These are phyloP conservation scores for Globisporangium abappressorium DNA, from an alignment of 352 stramenopile species.

Conservation along the genomic window DNA sequence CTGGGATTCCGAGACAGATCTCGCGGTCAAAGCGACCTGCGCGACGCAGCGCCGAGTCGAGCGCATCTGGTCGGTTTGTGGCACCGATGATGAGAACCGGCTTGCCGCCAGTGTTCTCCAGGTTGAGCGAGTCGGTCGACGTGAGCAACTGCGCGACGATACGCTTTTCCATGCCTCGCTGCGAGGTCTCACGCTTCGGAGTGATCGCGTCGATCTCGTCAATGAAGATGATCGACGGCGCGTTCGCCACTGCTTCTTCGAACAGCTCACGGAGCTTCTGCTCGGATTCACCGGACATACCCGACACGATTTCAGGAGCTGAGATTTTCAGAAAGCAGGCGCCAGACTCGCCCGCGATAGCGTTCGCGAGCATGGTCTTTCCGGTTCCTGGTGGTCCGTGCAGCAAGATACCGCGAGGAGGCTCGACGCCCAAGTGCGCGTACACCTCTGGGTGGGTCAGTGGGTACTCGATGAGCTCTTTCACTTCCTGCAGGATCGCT, in stretches of 20 bases:
- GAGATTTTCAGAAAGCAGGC: conserved; percentile 87
- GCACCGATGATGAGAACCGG: conserved; percentile 97
- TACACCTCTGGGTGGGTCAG: conserved; percentile 94
- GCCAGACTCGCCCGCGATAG: conserved; percentile 91
- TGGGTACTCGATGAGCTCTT: conserved; percentile 95
- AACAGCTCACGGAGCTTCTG: conserved; percentile 92
- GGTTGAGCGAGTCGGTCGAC: conserved; percentile 88
- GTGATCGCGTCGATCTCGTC: conserved; percentile 98
- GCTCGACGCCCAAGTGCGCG: conserved; percentile 89
- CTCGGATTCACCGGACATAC: conserved; percentile 90
- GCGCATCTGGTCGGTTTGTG: conserved; percentile 96
- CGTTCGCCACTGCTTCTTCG: conserved; percentile 93
- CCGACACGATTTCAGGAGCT: conserved; percentile 92
- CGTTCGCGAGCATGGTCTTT: conserved; percentile 93
- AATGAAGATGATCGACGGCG: conserved; percentile 97
- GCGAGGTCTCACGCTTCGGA: conserved; percentile 91
- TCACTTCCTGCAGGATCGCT: conserved; percentile 82
- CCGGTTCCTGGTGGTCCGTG: conserved; percentile 92
- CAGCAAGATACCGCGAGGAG: conserved; percentile 89
- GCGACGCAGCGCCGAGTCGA: conserved; percentile 95
- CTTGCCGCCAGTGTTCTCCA: conserved; percentile 87
- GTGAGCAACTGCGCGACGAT: conserved; percentile 96
- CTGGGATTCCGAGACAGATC: conserved; percentile 97
- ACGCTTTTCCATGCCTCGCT: conserved; percentile 95
- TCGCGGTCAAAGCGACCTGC: conserved; percentile 98